Conservation (phyloP, 176 grass and related monocot genomes). For the Eragrostis nindensis region DNA sequence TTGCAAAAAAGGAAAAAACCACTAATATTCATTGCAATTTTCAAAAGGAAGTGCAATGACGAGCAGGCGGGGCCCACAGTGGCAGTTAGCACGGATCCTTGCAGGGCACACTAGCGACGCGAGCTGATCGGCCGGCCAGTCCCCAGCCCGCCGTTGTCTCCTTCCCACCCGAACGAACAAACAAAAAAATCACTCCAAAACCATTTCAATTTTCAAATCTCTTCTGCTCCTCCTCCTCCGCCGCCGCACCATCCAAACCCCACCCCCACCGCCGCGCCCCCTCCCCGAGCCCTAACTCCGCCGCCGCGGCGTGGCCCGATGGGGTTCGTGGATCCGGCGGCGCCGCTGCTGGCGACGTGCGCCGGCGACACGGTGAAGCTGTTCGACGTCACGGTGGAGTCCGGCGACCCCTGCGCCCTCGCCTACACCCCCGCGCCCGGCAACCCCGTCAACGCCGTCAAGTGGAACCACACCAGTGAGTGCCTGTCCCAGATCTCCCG, state of each 20-base stretch:
- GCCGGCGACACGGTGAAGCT: slow-evolving; percentile 94
- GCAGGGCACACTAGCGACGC: slow-evolving; percentile 25
- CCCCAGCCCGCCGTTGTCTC: neutral
- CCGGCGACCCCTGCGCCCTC: slow-evolving; percentile 88
- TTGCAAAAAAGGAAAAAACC: no score
- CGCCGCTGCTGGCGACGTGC: slow-evolving; percentile 76
- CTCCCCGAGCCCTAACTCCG: slow-evolving; percentile 32
- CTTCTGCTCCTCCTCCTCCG: slow-evolving; percentile 2
- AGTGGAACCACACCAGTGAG: slow-evolving; percentile 98
- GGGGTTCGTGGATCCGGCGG: slow-evolving; percentile 84
- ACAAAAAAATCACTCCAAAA: neutral
- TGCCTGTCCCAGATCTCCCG: slow-evolving; percentile 43
- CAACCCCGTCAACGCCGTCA: slow-evolving; percentile 75
- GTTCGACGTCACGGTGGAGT: slow-evolving; percentile 76
- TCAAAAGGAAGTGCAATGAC: no score
- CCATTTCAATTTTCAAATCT: slow-evolving; percentile 61
- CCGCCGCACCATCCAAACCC: neutral
- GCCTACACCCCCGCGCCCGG: slow-evolving; percentile 67
- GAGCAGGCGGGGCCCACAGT: neutral
- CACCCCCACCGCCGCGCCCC: neutral
- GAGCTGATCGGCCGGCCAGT: neutral
- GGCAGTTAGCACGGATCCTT: slow-evolving; percentile 25
- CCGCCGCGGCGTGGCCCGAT: slow-evolving; percentile 41
- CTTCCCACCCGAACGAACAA: neutral
- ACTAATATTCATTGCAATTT: no score